Conservation (phyloP, 2,329 filamentous ascomycete genomes). For the Penicillium occitanis region DNA sequence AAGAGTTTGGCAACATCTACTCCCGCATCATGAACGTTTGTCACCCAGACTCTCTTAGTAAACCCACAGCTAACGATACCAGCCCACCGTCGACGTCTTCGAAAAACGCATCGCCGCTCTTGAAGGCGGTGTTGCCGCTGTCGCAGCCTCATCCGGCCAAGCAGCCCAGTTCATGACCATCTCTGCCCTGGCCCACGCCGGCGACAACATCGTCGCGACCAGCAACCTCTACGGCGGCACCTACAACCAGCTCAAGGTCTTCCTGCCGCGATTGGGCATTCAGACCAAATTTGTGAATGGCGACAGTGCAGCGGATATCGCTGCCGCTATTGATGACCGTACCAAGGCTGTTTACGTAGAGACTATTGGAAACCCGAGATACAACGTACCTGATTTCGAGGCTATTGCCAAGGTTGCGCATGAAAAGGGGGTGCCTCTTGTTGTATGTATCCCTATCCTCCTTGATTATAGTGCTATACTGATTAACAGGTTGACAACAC, state of each 20-base stretch:
- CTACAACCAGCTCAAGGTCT: conserved; percentile 96
- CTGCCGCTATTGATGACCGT: conserved; percentile 80
- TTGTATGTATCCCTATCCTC: conserved; percentile 43
- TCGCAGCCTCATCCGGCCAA: conserved; percentile 83
- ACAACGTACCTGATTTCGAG: conserved; percentile 90
- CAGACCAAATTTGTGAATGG: conserved; percentile 82
- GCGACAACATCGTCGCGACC: conserved; percentile 92
- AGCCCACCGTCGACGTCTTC: conserved; percentile 93
- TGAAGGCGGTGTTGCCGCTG: conserved; percentile 83
- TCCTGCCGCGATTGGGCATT: conserved; percentile 83
- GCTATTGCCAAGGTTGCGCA: conserved; percentile 80
- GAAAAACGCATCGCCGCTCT: conserved; percentile 96
- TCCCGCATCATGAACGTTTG: conserved; percentile 89
- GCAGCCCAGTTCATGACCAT: conserved; percentile 91
- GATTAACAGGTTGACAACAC: conserved; percentile 77
- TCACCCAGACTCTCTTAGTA: conserved; percentile 19
- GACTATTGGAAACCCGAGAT: conserved; percentile 89
- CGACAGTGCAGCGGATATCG: conserved; percentile 76
- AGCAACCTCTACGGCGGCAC: conserved; percentile 91
- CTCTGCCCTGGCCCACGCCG: conserved; percentile 75
- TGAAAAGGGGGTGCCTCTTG: conserved; percentile 64
- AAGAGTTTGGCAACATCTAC: conserved; percentile 98
- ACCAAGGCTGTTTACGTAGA: conserved; percentile 93
- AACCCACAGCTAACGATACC: conserved; percentile 8
- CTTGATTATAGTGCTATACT: conserved; percentile 10